Evolutionary conservation across 2,329 filamentous ascomycete species (phyloP).

Genomic region (Stagonosporopsis vannaccii): DNA sequence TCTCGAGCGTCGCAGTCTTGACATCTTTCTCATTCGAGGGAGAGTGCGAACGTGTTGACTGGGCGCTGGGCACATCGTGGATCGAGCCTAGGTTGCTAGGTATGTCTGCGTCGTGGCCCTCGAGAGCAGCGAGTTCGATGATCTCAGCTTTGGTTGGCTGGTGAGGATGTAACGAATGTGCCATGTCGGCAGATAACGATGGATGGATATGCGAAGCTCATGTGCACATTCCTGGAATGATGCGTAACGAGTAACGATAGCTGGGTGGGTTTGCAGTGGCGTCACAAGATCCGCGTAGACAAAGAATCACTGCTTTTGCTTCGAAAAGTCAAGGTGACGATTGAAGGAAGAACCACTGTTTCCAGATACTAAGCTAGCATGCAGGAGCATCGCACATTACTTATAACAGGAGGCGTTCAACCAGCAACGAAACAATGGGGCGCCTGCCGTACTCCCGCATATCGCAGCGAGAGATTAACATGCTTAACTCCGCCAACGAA

Average conservation of each 20-base stretch:
- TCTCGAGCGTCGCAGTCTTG: conserved; percentile 15
- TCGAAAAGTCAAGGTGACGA: not conserved
- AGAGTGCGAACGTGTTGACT: conserved; percentile 14
- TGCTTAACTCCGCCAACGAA: conserved; percentile 4
- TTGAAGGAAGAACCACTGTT: not conserved
- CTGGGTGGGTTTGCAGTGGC: not conserved
- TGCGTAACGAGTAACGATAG: not conserved
- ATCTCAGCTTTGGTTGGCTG: conserved; percentile 43
- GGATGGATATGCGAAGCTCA: not conserved
- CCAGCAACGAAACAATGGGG: not conserved
- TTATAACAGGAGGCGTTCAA: conserved; percentile 1
- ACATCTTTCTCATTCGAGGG: conserved; percentile 22
- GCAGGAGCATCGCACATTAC: conserved; percentile 5
- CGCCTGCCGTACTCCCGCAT: conserved; percentile 2
- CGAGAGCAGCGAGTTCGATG: conserved; percentile 44
- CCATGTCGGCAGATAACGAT: conserved; percentile 1
- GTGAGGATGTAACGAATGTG: not conserved
- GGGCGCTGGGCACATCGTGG: conserved; percentile 20
- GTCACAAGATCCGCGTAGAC: not conserved
- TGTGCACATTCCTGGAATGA: not conserved
- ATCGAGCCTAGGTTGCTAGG: conserved; percentile 44
- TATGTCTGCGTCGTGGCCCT: conserved; percentile 52
- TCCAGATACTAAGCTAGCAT: not conserved
- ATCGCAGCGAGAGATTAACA: not conserved
- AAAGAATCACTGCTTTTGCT: not conserved